Conservation (phyloP, 1,284 basidiomycete species). For the Irpex sp. region DNA sequence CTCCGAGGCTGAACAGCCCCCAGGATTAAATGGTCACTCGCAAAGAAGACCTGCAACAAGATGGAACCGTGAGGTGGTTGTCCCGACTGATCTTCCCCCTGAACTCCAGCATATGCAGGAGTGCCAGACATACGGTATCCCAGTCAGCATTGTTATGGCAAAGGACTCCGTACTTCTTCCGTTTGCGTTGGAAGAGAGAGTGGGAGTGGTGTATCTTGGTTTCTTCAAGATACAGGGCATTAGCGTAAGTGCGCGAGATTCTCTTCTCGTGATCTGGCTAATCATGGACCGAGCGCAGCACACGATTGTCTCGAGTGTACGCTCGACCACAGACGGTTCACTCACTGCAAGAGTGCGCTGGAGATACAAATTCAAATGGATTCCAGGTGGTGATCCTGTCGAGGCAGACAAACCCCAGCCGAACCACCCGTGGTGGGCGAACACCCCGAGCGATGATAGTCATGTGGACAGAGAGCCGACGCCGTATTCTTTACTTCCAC, state of each 20-base stretch:
- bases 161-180: conserved; percentile 9
- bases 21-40: background rate
- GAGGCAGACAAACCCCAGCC: conserved; percentile 2
- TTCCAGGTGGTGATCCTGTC: conserved; percentile 10
- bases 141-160: conserved; percentile 9
- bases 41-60: background rate
- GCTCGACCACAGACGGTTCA: background rate
- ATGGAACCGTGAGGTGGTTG: background rate
- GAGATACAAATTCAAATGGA: conserved; percentile 12
- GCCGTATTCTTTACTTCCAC: conserved; percentile 28
- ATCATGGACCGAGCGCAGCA: background rate
- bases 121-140: conserved; percentile 7
- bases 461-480: background rate
- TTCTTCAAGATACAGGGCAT: conserved; percentile 10
- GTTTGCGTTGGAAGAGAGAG: conserved; percentile 4
- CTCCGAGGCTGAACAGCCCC: background rate
- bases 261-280: background rate
- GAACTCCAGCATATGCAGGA: conserved; percentile 12
- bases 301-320: background rate
- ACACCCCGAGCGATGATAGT: background rate
- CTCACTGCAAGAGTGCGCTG: conserved; percentile 4
- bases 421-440: conserved; percentile 12
- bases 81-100: conserved; percentile 8
- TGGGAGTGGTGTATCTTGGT: conserved; percentile 10
- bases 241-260: conserved; percentile 3